Evolutionary conservation across 2,329 filamentous ascomycete genomes (phyloP).

Genomic region (Exophiala xenobiotica): DNA sequence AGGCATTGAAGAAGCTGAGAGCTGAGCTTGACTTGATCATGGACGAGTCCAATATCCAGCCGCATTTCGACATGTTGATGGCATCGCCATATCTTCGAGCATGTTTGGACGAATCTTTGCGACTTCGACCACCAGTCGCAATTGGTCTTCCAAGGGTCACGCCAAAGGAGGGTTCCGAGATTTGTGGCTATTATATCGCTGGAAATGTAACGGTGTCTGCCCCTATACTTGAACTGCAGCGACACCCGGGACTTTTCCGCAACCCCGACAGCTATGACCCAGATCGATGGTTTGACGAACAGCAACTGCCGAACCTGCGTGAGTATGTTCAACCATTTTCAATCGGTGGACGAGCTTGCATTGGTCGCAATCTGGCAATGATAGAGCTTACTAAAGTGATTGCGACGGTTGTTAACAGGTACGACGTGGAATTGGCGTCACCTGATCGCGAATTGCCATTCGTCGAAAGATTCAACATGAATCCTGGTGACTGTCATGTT

Average conservation of each 20-base stretch:
- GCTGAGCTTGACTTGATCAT: slow-evolving; percentile 17
- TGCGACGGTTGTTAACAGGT: too few species aligned
- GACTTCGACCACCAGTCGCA: slow-evolving; percentile 17
- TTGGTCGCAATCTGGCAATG: too few species aligned
- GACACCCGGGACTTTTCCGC: slow-evolving; percentile 7
- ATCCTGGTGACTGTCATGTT: too few species aligned
- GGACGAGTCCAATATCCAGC: neutral
- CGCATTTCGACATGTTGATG: slow-evolving; percentile 6
- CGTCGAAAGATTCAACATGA: too few species aligned
- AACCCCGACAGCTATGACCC: slow-evolving; percentile 7
- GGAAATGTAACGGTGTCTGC: slow-evolving; percentile 22
- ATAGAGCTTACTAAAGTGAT: too few species aligned
- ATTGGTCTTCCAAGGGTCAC: slow-evolving; percentile 20
- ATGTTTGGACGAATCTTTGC: slow-evolving; percentile 27
- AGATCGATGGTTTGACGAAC: slow-evolving; percentile 12
- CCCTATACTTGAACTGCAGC: slow-evolving; percentile 18
- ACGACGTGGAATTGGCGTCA: too few species aligned
- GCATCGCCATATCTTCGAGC: slow-evolving; percentile 22
- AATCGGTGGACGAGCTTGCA: too few species aligned
- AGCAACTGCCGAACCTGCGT: too few species aligned
- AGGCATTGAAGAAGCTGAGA: slow-evolving; percentile 11
- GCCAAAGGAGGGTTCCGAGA: slow-evolving; percentile 11
- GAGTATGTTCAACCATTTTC: too few species aligned
- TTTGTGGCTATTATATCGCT: slow-evolving; percentile 22
- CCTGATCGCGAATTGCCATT: too few species aligned